Base-by-base conservation (phyloP, 441 rosid species). In the Francoa sonchifolia region DNA sequence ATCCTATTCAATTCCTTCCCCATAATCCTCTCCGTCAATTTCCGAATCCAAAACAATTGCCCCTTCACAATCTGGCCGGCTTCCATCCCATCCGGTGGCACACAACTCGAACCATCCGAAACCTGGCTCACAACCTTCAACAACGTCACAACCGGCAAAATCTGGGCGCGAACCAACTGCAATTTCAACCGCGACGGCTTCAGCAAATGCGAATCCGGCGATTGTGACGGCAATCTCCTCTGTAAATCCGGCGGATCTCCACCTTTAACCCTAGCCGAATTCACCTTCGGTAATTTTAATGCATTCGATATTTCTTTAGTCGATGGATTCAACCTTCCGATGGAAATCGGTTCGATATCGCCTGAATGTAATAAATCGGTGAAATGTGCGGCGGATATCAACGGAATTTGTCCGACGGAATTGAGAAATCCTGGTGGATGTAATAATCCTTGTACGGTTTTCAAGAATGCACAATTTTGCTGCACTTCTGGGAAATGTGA, bases 241-340 rank as follows among this genome's bases (percentile, higher is more conserved):
- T 52, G 57, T 37, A 37, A 33, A 23, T 22, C 8, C 34, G 26
- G 14, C 7, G 49, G 49, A 0, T 1, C 0, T 0, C 0, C 43
- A 14, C 57, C 57, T 0, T 33, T 18, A 42, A 52, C 57, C 3
- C 23, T 52, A 7, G 38, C 18, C 2, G 57, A 52, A 23, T 52
- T 33, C 30, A 43, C 21, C 4, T 42, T 16, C 8, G 19, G 1
- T 1, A 14, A 20, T 30, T 6, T n/a, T 42, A 49, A 52, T 36
- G 42, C 43, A 28, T n/a, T 52, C 1, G 57, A 52, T 36, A 42
- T 52, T 5, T 52, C 57, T n/a, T 6, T 14, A 0, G 29, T 52
- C 1, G 57, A 52, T 9, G 57, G 57, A 3, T 52, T 52, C 49
- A 52, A 52, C n/a, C 42, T 52, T 4, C 57, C 57, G 4, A 42